Base-by-base conservation (phyloP, 2,329 filamentous ascomycete genomes). In the Cordyceps javanica region DNA sequence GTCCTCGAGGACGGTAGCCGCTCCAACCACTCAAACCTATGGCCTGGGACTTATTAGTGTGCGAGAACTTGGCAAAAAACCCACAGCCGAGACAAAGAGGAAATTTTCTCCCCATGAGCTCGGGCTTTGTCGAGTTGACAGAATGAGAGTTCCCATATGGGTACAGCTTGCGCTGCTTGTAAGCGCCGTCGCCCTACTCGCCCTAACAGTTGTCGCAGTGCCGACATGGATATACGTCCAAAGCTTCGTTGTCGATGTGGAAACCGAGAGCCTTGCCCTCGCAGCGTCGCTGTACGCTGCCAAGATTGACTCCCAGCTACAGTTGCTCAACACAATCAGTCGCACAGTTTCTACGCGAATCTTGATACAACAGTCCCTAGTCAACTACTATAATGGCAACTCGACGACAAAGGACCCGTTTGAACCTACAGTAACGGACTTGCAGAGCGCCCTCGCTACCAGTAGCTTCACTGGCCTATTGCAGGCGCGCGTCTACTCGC, bases 271-370 rank as follows among this genome's bases (percentile, higher is more conserved):
- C 53, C 82, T 97, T 49, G 77, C 85, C 26, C 78, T 96, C 61
- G 90, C 90, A 1, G 92, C 92, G 7, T 91, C 89, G 3, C 84
- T 96, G 68, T 96, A 96, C 71, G 88, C 91, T 21, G 86, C 89
- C 30, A 88, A 93, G 68, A 81, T 97, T 61, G 79, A 88, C 6
- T 87, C 90, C 54, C 89, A 91, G 68, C 81, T 97, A 57, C 79
- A 90, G 53, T 80, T 96, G 53, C 83, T 96, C 63, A 83, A 91
- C 73, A 88, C 88, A 32, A 87, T 85, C 59, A 88, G 86, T 67
- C 78, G 80, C 57, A 87, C 88, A 56, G 87, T 94, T 45, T 78
- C 87, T 7, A 91, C 89, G 0, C 77, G 85, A 60, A 70, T 87
- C 21, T 68, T 87, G 23, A 71, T 88, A 19, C 85, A 88, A 64